Evolutionary conservation across 148 eudicot species (phyloP).

Genomic region (Polygonum maritimum): DNA sequence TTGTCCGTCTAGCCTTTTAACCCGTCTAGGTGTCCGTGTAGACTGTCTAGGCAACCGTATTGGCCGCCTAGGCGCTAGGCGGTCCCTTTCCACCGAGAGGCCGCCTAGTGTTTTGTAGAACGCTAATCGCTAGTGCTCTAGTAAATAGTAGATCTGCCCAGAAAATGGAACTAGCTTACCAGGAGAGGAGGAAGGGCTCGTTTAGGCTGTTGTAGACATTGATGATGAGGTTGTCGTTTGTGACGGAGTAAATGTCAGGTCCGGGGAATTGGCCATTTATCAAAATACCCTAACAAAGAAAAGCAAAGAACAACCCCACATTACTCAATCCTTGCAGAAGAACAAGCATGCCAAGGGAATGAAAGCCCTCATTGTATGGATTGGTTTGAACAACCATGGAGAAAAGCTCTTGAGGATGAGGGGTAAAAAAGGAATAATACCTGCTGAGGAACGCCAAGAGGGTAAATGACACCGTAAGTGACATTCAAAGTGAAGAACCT

Average conservation of each 20-base stretch:
- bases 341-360: no score
- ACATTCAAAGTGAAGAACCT: constrained; percentile 11
- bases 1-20: no score
- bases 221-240: constrained; percentile 13
- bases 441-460: constrained; percentile 12
- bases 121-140: no score
- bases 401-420: background rate
- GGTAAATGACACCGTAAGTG: constrained; percentile 8
- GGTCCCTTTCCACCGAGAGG: no score
- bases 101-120: no score
- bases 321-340: background rate
- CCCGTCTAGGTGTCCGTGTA: no score
- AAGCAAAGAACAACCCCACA: background rate
- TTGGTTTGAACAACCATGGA: background rate
- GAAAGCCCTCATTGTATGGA: background rate
- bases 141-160: no score
- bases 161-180: background rate
- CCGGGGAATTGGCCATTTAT: constrained; percentile 18
- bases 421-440: background rate
- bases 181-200: constrained; percentile 13
- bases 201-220: constrained; percentile 13
- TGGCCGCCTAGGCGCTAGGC: no score
- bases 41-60: no score
- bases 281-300: constrained; percentile 11
- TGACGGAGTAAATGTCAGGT: constrained; percentile 12